Percentiles rank a stretch among this genome's conserved stretches.
phyloP scores from a whole-genome alignment of 805 yeast species.

The Teunomyces kruisii region DNA sequence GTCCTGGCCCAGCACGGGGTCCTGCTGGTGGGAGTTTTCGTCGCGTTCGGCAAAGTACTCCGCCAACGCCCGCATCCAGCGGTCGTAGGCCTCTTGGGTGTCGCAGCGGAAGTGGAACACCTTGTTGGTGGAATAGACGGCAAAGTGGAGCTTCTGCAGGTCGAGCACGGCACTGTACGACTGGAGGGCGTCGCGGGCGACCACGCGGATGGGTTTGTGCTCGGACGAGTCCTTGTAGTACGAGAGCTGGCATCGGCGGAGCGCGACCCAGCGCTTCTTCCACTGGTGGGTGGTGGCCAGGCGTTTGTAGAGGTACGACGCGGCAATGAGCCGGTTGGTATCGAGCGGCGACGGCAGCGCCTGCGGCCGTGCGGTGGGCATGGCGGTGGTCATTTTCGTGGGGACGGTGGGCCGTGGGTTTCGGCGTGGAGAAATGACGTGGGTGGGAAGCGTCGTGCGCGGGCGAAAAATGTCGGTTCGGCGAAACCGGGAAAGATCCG shows the following conservation, averaged over 20 bases:
- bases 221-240: slow-evolving; percentile 41
- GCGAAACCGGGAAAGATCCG: too few relatives aligned
- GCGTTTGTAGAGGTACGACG: slow-evolving; percentile 31
- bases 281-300: slow-evolving; percentile 34
- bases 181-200: slow-evolving; percentile 20
- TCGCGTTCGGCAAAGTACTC: slow-evolving; percentile 6
- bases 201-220: slow-evolving; percentile 35
- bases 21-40: too few relatives aligned
- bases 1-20: too few relatives aligned
- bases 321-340: slow-evolving; percentile 18
- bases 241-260: slow-evolving; percentile 36
- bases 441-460: background rate
- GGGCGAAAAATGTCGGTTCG: too few relatives aligned
- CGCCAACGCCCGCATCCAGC: slow-evolving; percentile 18
- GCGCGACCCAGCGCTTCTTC: slow-evolving; percentile 41
- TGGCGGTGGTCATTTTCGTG: background rate
- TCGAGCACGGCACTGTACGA: slow-evolving; percentile 19
- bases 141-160: slow-evolving; percentile 17
- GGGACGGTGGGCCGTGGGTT: background rate
- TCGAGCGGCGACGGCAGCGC: background rate
- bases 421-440: background rate
- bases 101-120: slow-evolving; percentile 19
- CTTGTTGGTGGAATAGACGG: slow-evolving; percentile 23
- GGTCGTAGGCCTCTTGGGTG: slow-evolving; percentile 6
- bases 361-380: background rate